Percentiles rank a stretch among this genome's conserved stretches.
Conservation (phyloP, 2,329 filamentous ascomycete species). For the Nigrospora osmanthi region DNA sequence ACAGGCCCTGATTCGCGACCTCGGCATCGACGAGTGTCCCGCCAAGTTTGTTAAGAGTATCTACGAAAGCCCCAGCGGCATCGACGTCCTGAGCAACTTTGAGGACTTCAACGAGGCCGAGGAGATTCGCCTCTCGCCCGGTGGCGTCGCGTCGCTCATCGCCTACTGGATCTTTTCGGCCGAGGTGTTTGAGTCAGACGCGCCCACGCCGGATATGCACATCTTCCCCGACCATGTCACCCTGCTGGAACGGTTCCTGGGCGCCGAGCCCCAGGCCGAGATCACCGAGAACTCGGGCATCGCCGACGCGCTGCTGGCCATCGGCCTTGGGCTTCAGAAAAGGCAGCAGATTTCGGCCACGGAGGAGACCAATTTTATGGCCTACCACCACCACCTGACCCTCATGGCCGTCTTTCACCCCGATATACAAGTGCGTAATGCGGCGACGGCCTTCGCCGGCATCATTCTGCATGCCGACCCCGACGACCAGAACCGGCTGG, state of each 20-base stretch:
- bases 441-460: slow-evolving; percentile 45
- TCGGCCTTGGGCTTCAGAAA: slow-evolving; percentile 52
- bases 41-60: slow-evolving; percentile 37
- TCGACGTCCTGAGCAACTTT: slow-evolving; percentile 39
- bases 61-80: slow-evolving; percentile 29
- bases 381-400: slow-evolving; percentile 52
- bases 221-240: slow-evolving; percentile 54
- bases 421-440: slow-evolving; percentile 44
- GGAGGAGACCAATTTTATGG: slow-evolving; percentile 40
- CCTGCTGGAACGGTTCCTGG: slow-evolving; percentile 46
- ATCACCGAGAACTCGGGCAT: slow-evolving; percentile 45
- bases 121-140: slow-evolving; percentile 49
- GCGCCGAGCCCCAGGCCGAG: slow-evolving; percentile 36
- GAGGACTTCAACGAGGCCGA: slow-evolving; percentile 38
- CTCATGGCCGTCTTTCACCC: slow-evolving; percentile 51
- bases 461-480: slow-evolving; percentile 50
- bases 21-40: slow-evolving; percentile 43
- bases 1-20: slow-evolving; percentile 55
- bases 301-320: slow-evolving; percentile 49
- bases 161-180: slow-evolving; percentile 57
- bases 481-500: slow-evolving; percentile 48
- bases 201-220: slow-evolving; percentile 42
- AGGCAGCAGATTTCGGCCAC: slow-evolving; percentile 32
- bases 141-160: slow-evolving; percentile 50
- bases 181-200: slow-evolving; percentile 50